Evolutionary conservation across 768 basidiomycete genomes (phyloP).

Genomic region (Rhodocollybia butyracea): DNA sequence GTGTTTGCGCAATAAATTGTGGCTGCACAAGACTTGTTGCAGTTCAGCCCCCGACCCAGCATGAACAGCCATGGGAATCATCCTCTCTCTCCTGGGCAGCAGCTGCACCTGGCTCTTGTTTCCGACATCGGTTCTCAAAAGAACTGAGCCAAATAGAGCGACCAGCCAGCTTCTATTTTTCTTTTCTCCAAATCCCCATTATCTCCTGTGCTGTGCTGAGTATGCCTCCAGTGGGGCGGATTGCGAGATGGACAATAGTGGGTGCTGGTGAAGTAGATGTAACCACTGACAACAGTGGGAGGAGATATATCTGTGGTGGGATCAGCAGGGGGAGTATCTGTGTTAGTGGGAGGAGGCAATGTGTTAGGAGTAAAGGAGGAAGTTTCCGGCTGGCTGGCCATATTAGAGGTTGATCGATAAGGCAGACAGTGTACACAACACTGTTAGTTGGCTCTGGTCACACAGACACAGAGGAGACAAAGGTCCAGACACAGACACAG

Average conservation of each 20-base stretch:
- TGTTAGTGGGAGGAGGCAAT: too few species aligned
- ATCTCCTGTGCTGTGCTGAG: slow-evolving; percentile 47
- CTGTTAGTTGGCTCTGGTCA: too few species aligned
- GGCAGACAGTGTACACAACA: too few species aligned
- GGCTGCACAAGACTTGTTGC: too few species aligned
- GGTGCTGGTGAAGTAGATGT: slow-evolving; percentile 23
- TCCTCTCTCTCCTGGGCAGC: neutral
- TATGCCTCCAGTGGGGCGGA: slow-evolving; percentile 42
- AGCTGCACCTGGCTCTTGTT: neutral
- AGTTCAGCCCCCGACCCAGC: neutral
- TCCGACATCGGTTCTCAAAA: neutral
- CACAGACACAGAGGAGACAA: too few species aligned
- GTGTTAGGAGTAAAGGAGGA: too few species aligned
- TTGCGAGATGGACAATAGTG: slow-evolving; percentile 75
- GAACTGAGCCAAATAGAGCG: neutral
- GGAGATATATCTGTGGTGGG: too few species aligned
- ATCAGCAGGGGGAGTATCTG: too few species aligned
- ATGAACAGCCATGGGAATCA: neutral
- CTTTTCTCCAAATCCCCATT: slow-evolving; percentile 56
- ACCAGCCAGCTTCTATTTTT: slow-evolving; percentile 2
- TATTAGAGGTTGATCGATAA: too few species aligned
- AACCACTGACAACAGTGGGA: slow-evolving; percentile 13
- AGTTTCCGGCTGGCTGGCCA: too few species aligned
- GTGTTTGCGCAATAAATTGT: too few species aligned
- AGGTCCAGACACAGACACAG: too few species aligned